Evolutionary conservation across 805 yeast genomes (phyloP), one percentile per base, ranked within the genome.

Genomic region (Yarrowia sp.): DNA sequence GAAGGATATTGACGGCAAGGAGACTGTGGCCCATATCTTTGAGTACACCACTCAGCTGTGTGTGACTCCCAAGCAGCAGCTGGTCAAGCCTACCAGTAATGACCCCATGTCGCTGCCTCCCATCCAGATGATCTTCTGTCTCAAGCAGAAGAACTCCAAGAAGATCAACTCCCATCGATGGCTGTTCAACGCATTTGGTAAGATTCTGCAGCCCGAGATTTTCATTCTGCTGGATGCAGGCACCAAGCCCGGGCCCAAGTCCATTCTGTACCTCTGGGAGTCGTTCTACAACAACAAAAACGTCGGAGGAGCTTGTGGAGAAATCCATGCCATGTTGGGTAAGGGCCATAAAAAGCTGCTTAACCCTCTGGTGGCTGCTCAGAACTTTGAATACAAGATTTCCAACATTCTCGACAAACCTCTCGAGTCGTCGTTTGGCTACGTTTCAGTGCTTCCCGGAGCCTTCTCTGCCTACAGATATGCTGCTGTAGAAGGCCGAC

Each of bases 241-340:
- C 62, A 85, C 89, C 16, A 83, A 83, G 69, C 89, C 89, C 2
- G 78, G 83, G 1, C 80, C 82, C 24, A 82, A 82, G 68, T 80
- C 89, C 4, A 75, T 85, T 65, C 80, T 82, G 66, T 81, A 84
- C 67, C 77, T 85, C 62, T 85, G 89, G 89, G 82, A 83, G 68
- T 87, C 84, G 58, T 85, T 85, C 67, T 83, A 84, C 72, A 76
- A 78, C 66, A 83, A 85, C 70, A 79, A 81, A 10, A 80, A 80
- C 65, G 85, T 85, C 28, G 89, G 89, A 4, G 89, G 89, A 26
- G 88, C 89, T 4, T 85, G 88, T 75, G 89, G 89, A n/a, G 89
- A 85, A 70, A 85, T 85, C 70, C 85, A 83, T 65, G 87, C 88
- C 2, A 79, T 83, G 72, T 76, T 85, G 73, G 82, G 82, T 16